phyloP scores from a whole-genome alignment of 2,329 filamentous ascomycete species.

The Onygena corvina region DNA sequence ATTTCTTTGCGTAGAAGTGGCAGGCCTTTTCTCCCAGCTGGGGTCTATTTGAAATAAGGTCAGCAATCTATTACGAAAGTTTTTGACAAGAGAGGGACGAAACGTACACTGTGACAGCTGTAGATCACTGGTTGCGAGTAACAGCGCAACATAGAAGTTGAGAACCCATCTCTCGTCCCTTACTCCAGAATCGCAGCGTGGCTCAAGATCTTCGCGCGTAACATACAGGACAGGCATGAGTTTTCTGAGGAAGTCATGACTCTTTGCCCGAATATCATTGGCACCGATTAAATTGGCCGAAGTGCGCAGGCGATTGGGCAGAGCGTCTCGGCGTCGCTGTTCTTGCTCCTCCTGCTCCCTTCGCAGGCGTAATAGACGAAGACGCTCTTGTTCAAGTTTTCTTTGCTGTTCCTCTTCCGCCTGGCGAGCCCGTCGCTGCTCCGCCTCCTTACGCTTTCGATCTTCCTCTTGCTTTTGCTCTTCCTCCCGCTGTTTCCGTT shows the following conservation, averaged over 20 bases:
- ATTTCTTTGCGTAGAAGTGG: conserved; percentile 33
- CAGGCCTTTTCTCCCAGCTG: conserved; percentile 36
- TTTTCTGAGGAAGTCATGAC: conserved; percentile 33
- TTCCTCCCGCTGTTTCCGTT: conserved; percentile 29
- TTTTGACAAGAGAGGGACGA: not conserved
- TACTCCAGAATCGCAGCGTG: conserved; percentile 25
- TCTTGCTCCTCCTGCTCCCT: conserved; percentile 37
- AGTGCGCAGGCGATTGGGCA: conserved; percentile 35
- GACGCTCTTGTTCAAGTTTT: conserved; percentile 32
- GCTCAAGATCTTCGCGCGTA: conserved; percentile 33
- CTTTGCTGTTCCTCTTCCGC: conserved; percentile 38
- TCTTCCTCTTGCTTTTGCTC: conserved; percentile 18
- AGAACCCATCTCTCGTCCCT: conserved; percentile 38
- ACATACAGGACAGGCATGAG: conserved; percentile 38
- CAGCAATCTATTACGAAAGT: conserved; percentile 4
- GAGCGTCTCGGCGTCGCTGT: conserved; percentile 34
- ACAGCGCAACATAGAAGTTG: conserved; percentile 38
- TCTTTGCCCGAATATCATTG: conserved; percentile 32
- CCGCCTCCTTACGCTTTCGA: conserved; percentile 29
- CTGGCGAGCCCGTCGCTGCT: conserved; percentile 33
- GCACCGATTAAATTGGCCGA: conserved; percentile 36
- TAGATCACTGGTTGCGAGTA: conserved; percentile 40
- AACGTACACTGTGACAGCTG: conserved; percentile 36
- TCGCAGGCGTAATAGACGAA: conserved; percentile 33
- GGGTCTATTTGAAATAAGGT: conserved; percentile 24